Percentiles rank a stretch among this genome's conserved stretches.
Conservation (phyloP, 805 yeast species). For the Suhomyces sp. region DNA sequence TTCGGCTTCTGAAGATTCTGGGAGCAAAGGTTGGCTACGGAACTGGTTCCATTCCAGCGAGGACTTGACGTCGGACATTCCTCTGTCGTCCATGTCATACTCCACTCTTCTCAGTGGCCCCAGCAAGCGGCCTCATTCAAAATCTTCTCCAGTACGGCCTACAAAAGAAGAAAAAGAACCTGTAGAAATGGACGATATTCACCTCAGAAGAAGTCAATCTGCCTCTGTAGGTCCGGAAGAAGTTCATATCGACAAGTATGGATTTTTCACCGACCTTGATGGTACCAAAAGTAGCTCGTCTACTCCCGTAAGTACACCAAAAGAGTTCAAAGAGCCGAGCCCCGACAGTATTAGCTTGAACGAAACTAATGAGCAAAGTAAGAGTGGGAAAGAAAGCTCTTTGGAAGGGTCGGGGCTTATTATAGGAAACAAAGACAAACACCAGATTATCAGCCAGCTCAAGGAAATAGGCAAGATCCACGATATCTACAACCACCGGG, state of each 20-base stretch:
- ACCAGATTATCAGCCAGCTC: slow-evolving; percentile 24
- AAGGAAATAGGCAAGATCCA: slow-evolving; percentile 42
- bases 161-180: slow-evolving; percentile 24
- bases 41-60: slow-evolving; percentile 15
- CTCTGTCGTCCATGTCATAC: background rate
- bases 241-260: slow-evolving; percentile 45
- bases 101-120: background rate
- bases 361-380: background rate
- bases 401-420: slow-evolving; percentile 7
- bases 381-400: background rate
- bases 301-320: background rate
- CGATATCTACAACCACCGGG: slow-evolving; percentile 39
- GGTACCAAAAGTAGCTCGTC: background rate
- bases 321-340: background rate
- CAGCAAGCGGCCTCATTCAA: slow-evolving; percentile 16
- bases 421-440: slow-evolving; percentile 11
- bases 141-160: slow-evolving; percentile 5
- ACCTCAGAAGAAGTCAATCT: background rate
- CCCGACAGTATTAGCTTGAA: background rate
- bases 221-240: background rate
- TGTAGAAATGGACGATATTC: slow-evolving; percentile 41
- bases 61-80: slow-evolving; percentile 3
- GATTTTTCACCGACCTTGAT: slow-evolving; percentile 39
- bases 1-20: slow-evolving; percentile 7
- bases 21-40: slow-evolving; percentile 8